A percentile compares a stretch with the other conserved stretches of the same genome.
phyloP scores from a whole-genome alignment of 345 rosid genomes.

The Corchorus olitorius region DNA sequence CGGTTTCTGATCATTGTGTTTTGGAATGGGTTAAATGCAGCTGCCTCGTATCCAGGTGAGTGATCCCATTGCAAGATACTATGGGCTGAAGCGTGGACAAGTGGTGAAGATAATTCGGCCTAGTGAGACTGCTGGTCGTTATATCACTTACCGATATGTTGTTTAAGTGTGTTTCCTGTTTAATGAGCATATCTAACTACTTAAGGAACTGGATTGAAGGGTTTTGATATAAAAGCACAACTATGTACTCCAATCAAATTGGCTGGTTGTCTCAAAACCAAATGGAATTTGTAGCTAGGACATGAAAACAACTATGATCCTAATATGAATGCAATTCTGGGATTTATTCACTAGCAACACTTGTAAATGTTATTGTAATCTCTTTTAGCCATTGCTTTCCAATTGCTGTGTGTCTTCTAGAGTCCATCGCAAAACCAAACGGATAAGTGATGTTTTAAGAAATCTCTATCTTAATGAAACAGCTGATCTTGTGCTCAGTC shows the following conservation, averaged over 20 bases:
- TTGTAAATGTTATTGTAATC: neutral
- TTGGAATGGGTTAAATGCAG: conserved; percentile 32
- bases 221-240: neutral
- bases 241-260: neutral
- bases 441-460: neutral
- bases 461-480: neutral
- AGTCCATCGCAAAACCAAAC: neutral
- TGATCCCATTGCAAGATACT: conserved; percentile 72
- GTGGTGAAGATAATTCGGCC: conserved; percentile 75
- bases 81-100: conserved; percentile 69
- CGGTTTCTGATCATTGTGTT: neutral
- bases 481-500: too few species aligned
- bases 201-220: neutral
- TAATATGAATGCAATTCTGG: neutral
- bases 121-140: conserved; percentile 75
- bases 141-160: conserved; percentile 64
- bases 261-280: neutral
- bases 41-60: conserved; percentile 65
- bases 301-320: neutral
- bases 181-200: neutral
- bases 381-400: neutral
- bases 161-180: conserved; percentile 34
- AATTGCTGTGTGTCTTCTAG: neutral
- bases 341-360: neutral
- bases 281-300: neutral